Percentiles rank a stretch among this genome's conserved stretches.
Conservation (phyloP, 176 grass and related monocot species). For the Avena eriantha region DNA sequence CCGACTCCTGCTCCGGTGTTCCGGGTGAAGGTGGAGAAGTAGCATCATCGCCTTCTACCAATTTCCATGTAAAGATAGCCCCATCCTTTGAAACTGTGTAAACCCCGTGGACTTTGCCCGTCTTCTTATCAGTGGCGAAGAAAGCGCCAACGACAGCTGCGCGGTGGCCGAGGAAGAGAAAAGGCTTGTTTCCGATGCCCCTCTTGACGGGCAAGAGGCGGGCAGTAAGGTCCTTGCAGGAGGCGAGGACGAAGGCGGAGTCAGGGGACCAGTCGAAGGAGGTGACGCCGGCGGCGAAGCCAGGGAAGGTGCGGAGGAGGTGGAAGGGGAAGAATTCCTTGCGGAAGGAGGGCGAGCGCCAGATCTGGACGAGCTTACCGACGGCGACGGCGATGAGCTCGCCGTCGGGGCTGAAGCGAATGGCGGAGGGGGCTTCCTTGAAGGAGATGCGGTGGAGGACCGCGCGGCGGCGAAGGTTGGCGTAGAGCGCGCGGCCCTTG, state of each 20-base stretch:
- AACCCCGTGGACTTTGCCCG: constrained; percentile 52
- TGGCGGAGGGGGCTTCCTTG: constrained; percentile 62
- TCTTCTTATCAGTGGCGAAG: constrained; percentile 77
- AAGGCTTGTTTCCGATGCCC: constrained; percentile 61
- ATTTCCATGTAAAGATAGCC: constrained; percentile 87
- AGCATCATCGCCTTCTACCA: constrained; percentile 53
- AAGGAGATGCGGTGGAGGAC: constrained; percentile 86
- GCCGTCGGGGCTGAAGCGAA: constrained; percentile 81
- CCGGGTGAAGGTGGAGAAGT: constrained; percentile 59
- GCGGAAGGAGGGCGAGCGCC: constrained; percentile 85
- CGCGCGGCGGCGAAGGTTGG: constrained; percentile 73
- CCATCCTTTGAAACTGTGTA: constrained; percentile 90
- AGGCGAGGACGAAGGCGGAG: constrained; percentile 75
- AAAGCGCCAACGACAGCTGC: constrained; percentile 67
- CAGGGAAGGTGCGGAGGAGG: constrained; percentile 78
- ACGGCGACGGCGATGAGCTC: constrained; percentile 76
- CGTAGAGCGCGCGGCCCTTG: constrained; percentile 60
- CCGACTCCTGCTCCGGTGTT: constrained; percentile 52
- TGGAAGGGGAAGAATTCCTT: constrained; percentile 95
- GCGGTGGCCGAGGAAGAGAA: constrained; percentile 85
- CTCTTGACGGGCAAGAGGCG: constrained; percentile 68
- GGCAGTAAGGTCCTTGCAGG: constrained; percentile 84
- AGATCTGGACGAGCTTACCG: constrained; percentile 87
- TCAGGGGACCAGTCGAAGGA: constrained; percentile 92
- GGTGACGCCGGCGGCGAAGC: constrained; percentile 71